Evolutionary conservation across 2,329 filamentous ascomycete species (phyloP).

Genomic region (Clonostachys chloroleuca): DNA sequence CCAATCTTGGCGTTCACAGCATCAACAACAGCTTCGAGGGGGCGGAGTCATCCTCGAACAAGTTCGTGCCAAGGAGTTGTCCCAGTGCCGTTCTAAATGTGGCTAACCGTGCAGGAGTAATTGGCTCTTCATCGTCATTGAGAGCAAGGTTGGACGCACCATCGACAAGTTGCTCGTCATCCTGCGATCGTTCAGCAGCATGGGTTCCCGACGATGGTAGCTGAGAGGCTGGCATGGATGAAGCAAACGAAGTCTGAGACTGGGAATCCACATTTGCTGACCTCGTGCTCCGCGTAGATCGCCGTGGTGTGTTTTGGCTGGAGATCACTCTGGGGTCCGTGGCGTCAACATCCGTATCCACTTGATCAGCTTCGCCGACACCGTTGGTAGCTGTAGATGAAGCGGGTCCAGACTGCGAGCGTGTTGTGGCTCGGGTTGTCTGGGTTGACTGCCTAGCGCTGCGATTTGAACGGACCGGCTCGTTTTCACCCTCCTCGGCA

Average conservation of each 20-base stretch:
- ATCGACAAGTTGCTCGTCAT: slow-evolving; percentile 38
- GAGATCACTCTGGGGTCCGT: slow-evolving; percentile 23
- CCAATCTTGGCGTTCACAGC: slow-evolving; percentile 74
- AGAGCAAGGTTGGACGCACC: slow-evolving; percentile 35
- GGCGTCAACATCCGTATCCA: slow-evolving; percentile 47
- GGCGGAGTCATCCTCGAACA: slow-evolving; percentile 88
- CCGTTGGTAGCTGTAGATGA: slow-evolving; percentile 1
- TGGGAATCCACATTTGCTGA: slow-evolving; percentile 30
- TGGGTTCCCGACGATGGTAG: slow-evolving; percentile 27
- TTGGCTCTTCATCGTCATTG: slow-evolving; percentile 23
- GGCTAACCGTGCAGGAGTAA: slow-evolving; percentile 59
- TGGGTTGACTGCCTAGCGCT: slow-evolving; percentile 19
- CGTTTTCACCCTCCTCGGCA: slow-evolving; percentile 56
- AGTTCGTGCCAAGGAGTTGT: slow-evolving; percentile 70
- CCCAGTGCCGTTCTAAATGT: slow-evolving; percentile 80
- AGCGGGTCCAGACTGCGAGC: slow-evolving; percentile 1
- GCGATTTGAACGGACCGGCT: slow-evolving; percentile 56
- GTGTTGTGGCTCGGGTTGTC: slow-evolving; percentile 19
- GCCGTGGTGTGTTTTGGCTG: slow-evolving; percentile 29
- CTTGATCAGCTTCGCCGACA: slow-evolving; percentile 27
- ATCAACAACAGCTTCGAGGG: slow-evolving; percentile 66
- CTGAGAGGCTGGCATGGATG: slow-evolving; percentile 74
- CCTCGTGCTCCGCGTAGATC: slow-evolving; percentile 27
- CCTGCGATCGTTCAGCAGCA: slow-evolving; percentile 2
- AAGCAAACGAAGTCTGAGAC: slow-evolving; percentile 65